Percentiles rank a stretch among this genome's conserved stretches.
Conservation (phyloP, 2,329 filamentous ascomycete species). For the Fusarium nisikadoi region DNA sequence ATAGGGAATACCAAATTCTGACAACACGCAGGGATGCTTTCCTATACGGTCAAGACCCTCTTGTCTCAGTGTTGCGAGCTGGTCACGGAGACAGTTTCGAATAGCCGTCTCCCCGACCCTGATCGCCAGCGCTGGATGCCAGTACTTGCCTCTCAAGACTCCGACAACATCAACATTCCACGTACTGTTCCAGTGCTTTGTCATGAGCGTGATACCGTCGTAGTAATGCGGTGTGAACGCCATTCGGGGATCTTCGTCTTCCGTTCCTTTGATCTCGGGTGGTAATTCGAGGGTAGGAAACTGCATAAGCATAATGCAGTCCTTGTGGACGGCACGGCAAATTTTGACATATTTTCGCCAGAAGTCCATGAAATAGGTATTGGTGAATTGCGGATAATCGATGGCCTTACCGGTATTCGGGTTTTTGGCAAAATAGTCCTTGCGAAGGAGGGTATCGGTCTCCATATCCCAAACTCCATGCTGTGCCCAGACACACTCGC, state of each 20-base stretch:
- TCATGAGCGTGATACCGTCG: constrained; percentile 95
- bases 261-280: constrained; percentile 84
- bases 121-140: constrained; percentile 89
- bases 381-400: constrained; percentile 87
- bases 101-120: constrained; percentile 94
- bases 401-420: constrained; percentile 78
- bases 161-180: constrained; percentile 98
- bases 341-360: constrained; percentile 80
- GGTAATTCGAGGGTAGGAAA: constrained; percentile 93
- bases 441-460: constrained; percentile 79
- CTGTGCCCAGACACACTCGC: constrained; percentile 96
- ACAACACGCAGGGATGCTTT: constrained; percentile 87
- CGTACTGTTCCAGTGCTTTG: constrained; percentile 97
- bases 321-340: constrained; percentile 79
- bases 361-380: constrained; percentile 89
- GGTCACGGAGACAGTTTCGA: constrained; percentile 89
- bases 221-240: constrained; percentile 97
- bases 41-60: constrained; percentile 92
- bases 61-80: constrained; percentile 82
- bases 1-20: constrained; percentile 97
- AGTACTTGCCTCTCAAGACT: constrained; percentile 87
- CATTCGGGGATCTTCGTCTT: constrained; percentile 89
- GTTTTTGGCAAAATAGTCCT: constrained; percentile 87
- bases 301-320: constrained; percentile 90
- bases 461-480: constrained; percentile 93